These are phyloP conservation scores for Pisolithus sp. DNA, from an alignment of 768 basidiomycete species.

Conservation along the genomic window DNA sequence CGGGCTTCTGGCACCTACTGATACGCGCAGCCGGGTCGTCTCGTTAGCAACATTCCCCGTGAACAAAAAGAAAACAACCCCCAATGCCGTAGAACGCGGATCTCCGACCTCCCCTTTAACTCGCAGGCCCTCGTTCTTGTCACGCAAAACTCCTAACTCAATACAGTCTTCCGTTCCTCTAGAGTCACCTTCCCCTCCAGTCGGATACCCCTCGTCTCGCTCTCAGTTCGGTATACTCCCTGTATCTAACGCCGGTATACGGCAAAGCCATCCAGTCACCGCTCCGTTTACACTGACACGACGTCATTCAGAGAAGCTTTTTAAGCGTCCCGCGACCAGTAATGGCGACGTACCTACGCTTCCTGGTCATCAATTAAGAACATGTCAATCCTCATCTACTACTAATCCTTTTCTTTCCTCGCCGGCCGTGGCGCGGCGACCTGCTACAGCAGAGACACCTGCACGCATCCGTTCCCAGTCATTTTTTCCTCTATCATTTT, in stretches of 20 bases:
- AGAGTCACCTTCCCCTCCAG: slow-evolving; percentile 31
- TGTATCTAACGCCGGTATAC: slow-evolving; percentile 11
- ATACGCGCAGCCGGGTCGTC: slow-evolving; percentile 43
- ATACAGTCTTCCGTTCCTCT: slow-evolving; percentile 24
- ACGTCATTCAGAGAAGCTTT: slow-evolving; percentile 35
- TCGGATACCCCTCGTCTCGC: slow-evolving; percentile 39
- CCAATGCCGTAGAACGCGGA: slow-evolving; percentile 16
- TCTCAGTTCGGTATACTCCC: slow-evolving; percentile 31
- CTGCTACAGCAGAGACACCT: slow-evolving; percentile 38
- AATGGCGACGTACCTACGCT: slow-evolving; percentile 9
- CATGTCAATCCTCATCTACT: slow-evolving; percentile 12
- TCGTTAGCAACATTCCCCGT: slow-evolving; percentile 48
- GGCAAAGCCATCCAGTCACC: slow-evolving; percentile 10
- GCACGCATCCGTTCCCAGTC: slow-evolving; percentile 24
- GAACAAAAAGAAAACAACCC: slow-evolving; percentile 39
- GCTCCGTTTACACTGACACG: slow-evolving; percentile 33
- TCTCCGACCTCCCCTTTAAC: slow-evolving; percentile 35
- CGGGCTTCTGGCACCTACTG: slow-evolving; percentile 4
- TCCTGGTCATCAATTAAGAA: slow-evolving; percentile 7
- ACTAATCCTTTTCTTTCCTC: slow-evolving; percentile 12
- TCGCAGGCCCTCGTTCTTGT: slow-evolving; percentile 66
- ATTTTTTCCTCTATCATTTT: too few relatives aligned
- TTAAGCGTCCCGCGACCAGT: slow-evolving; percentile 7
- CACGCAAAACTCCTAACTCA: slow-evolving; percentile 38
- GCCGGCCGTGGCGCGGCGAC: slow-evolving; percentile 24